Percentiles rank a stretch among this genome's conserved stretches.
Conservation (phyloP, 2,329 filamentous ascomycete species). For the Laburnicola sp. region DNA sequence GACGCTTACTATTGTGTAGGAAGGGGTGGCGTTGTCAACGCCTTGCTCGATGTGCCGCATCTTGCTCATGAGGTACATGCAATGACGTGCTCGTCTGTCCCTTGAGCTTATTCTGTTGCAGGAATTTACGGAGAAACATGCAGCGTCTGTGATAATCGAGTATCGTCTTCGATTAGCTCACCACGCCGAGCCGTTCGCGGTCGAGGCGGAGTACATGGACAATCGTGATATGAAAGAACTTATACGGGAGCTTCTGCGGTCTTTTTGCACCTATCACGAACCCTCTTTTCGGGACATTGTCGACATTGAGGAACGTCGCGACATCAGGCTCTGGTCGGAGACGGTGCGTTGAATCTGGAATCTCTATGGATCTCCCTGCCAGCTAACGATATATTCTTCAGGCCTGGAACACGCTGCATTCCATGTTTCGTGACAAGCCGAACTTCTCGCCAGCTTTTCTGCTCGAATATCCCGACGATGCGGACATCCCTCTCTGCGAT, state of each 20-base stretch:
- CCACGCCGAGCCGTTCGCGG: constrained; percentile 16
- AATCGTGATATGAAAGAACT: constrained; percentile 17
- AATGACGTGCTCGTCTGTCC: neutral
- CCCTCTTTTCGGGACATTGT: constrained; percentile 14
- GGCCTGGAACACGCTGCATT: constrained; percentile 16
- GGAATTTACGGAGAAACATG: neutral
- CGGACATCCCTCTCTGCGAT: constrained; percentile 7
- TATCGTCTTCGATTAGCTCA: constrained; percentile 16
- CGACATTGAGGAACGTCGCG: constrained; percentile 8
- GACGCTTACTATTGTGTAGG: neutral
- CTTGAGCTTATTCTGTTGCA: constrained; percentile 1
- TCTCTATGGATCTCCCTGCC: too few species aligned
- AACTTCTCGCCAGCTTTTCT: constrained; percentile 15
- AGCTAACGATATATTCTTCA: too few species aligned
- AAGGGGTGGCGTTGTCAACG: constrained; percentile 19
- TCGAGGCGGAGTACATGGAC: constrained; percentile 17
- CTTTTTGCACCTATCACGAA: constrained; percentile 10
- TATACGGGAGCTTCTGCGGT: constrained; percentile 17
- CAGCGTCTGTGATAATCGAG: constrained; percentile 14
- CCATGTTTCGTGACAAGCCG: constrained; percentile 14
- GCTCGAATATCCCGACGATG: constrained; percentile 2
- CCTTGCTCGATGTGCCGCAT: constrained; percentile 17
- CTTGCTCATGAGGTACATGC: constrained; percentile 9
- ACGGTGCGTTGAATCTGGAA: neutral
- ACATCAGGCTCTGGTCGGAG: constrained; percentile 11